Conservation (phyloP, 1,284 basidiomycete species). For the Sporisorium sorghi region DNA sequence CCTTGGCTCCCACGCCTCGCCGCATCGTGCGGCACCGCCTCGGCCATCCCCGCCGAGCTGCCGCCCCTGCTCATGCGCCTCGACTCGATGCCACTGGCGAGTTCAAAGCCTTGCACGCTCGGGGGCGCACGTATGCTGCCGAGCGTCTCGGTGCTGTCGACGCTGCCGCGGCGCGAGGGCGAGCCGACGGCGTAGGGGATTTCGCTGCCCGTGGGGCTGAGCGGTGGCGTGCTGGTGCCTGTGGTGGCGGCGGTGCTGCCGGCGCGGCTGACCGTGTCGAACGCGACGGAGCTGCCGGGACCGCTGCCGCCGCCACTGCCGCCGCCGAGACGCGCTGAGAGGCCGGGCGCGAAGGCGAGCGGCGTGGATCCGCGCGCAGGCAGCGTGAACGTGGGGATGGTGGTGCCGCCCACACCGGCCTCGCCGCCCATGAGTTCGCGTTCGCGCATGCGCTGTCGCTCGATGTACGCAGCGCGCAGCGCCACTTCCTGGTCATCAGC, state of each 20-base stretch:
- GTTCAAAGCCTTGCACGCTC: conserved; percentile 46
- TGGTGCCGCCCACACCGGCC: conserved; percentile 58
- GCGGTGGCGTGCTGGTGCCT: conserved; percentile 54
- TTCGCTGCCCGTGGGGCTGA: conserved; percentile 41
- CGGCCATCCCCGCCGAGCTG: conserved; percentile 33
- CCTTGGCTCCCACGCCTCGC: conserved; percentile 31
- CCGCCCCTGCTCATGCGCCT: conserved; percentile 49
- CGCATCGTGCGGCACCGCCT: background rate
- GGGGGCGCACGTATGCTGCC: conserved; percentile 50
- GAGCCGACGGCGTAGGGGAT: conserved; percentile 46
- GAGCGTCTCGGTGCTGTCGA: conserved; percentile 50
- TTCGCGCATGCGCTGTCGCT: conserved; percentile 63
- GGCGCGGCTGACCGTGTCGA: conserved; percentile 48
- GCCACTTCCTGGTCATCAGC: conserved; percentile 56
- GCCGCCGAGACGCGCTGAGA: conserved; percentile 40
- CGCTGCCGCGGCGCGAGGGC: conserved; percentile 43
- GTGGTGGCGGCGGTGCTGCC: conserved; percentile 61
- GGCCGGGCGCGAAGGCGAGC: conserved; percentile 40
- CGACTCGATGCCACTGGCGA: conserved; percentile 37
- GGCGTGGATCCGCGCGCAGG: conserved; percentile 42
- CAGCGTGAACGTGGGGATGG: conserved; percentile 36
- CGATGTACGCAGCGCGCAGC: conserved; percentile 54
- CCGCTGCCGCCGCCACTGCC: conserved; percentile 10
- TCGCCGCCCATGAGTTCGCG: conserved; percentile 61
- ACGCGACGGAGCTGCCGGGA: conserved; percentile 11